Conservation (phyloP, 1,284 basidiomycete genomes). For the Ganoderma lucidum region DNA sequence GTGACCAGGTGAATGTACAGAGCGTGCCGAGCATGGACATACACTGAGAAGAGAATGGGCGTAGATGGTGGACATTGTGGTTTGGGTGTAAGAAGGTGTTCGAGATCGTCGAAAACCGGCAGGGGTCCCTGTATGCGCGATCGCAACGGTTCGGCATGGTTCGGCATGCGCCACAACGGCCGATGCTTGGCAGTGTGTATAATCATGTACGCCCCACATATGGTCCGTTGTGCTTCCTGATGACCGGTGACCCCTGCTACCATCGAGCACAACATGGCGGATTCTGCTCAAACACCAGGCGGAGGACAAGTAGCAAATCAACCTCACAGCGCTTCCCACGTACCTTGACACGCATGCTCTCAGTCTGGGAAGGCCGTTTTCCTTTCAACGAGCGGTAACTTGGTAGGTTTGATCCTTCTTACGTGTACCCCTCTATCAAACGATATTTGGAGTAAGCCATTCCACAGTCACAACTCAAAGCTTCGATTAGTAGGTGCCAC, state of each 20-base stretch:
- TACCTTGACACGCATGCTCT: not conserved
- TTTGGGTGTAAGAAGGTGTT: not conserved
- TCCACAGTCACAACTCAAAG: no score
- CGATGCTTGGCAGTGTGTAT: not conserved
- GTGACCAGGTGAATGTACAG: not conserved
- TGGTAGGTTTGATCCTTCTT: not conserved
- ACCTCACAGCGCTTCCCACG: conserved; percentile 1
- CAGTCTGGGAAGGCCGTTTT: not conserved
- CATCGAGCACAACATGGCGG: not conserved
- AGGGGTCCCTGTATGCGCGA: not conserved
- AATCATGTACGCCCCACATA: not conserved
- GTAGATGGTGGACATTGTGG: not conserved
- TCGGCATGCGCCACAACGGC: conserved; percentile 9
- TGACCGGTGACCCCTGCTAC: not conserved
- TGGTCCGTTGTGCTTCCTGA: not conserved
- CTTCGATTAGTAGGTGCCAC: no score
- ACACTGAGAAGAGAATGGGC: not conserved
- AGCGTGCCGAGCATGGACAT: not conserved
- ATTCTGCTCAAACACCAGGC: not conserved
- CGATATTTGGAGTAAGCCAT: not conserved
- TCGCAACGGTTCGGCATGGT: conserved; percentile 5
- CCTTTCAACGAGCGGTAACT: not conserved
- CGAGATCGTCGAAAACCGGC: conserved; percentile 2
- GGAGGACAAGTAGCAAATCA: conserved; percentile 4
- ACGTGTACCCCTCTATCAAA: not conserved